A percentile compares a stretch with the other conserved stretches of the same genome.
phyloP scores from a whole-genome alignment of 495 filamentous ascomycete species.

The Massariosphaeria phaeospora region DNA sequence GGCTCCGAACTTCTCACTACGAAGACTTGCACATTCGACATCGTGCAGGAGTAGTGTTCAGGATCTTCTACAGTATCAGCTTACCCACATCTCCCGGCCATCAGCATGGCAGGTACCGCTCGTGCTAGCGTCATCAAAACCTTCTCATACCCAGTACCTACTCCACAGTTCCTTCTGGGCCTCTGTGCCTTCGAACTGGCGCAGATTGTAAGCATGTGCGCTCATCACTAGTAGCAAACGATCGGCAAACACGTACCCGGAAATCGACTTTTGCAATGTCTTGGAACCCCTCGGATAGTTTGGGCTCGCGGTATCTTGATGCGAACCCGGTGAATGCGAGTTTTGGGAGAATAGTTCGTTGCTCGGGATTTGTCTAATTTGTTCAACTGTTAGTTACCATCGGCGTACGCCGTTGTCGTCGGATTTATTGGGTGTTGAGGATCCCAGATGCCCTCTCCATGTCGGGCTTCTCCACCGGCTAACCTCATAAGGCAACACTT shows the following conservation, averaged over 20 bases:
- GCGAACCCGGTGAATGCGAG: conserved; percentile 74
- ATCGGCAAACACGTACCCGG: conserved; percentile 41
- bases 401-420: neutral
- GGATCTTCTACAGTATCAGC: too few species aligned
- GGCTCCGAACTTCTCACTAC: too few species aligned
- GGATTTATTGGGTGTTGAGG: too few species aligned
- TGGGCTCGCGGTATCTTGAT: conserved; percentile 65
- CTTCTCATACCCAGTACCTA: conserved; percentile 66
- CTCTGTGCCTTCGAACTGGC: conserved; percentile 54
- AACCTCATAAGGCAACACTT: too few species aligned
- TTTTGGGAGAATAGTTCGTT: conserved; percentile 64
- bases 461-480: too few species aligned
- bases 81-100: too few species aligned
- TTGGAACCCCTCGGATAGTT: conserved; percentile 73
- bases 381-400: conserved; percentile 18
- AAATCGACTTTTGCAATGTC: conserved; percentile 71
- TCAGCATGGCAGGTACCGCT: too few species aligned
- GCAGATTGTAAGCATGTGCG: neutral
- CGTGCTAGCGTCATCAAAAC: too few species aligned
- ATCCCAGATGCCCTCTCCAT: neutral
- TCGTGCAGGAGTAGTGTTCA: too few species aligned
- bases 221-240: neutral
- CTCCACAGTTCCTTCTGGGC: conserved; percentile 58
- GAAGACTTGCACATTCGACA: too few species aligned
- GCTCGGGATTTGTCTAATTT: conserved; percentile 71